These are phyloP conservation scores for Ogataea dorogensis DNA, from an alignment of 805 yeast genomes.

Conservation along the genomic window DNA sequence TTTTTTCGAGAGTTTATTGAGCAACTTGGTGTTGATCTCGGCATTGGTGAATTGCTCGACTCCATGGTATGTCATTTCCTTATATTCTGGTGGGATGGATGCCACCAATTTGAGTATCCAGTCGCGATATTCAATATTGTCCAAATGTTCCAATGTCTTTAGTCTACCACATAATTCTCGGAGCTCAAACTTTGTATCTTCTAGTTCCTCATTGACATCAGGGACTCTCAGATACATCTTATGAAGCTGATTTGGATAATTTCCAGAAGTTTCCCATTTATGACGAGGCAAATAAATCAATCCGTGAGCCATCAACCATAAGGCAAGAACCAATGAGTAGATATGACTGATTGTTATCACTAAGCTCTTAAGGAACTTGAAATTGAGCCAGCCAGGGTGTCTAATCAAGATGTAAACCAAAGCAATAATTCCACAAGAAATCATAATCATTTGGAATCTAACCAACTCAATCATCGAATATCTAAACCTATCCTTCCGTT, in stretches of 20 bases:
- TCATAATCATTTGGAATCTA: constrained; percentile 57
- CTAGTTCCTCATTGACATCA: constrained; percentile 52
- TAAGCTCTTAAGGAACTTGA: constrained; percentile 59
- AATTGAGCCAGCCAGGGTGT: constrained; percentile 27
- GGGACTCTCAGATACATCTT: constrained; percentile 54
- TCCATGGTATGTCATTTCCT: constrained; percentile 24
- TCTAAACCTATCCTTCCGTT: constrained; percentile 42
- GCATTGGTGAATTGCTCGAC: constrained; percentile 25
- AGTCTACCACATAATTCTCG: constrained; percentile 64
- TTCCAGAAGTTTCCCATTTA: constrained; percentile 24
- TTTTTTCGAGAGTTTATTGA: constrained; percentile 50
- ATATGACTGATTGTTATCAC: constrained; percentile 75
- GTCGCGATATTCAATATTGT: constrained; percentile 49
- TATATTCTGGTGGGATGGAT: constrained; percentile 41
- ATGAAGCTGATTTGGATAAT: constrained; percentile 31
- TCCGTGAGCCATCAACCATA: constrained; percentile 87
- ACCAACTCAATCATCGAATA: constrained; percentile 59
- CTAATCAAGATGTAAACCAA: constrained; percentile 56
- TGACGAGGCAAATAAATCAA: constrained; percentile 62
- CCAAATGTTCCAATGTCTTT: constrained; percentile 46
- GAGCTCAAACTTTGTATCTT: constrained; percentile 60
- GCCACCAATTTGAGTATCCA: constrained; percentile 62
- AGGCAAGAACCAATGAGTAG: constrained; percentile 68
- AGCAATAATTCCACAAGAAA: constrained; percentile 52
- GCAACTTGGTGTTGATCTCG: constrained; percentile 41